A percentile compares a stretch with the other conserved stretches of the same genome.
These are phyloP conservation scores for Flueggea neowawraea DNA, from an alignment of 441 rosid species.

Conservation along the genomic window DNA sequence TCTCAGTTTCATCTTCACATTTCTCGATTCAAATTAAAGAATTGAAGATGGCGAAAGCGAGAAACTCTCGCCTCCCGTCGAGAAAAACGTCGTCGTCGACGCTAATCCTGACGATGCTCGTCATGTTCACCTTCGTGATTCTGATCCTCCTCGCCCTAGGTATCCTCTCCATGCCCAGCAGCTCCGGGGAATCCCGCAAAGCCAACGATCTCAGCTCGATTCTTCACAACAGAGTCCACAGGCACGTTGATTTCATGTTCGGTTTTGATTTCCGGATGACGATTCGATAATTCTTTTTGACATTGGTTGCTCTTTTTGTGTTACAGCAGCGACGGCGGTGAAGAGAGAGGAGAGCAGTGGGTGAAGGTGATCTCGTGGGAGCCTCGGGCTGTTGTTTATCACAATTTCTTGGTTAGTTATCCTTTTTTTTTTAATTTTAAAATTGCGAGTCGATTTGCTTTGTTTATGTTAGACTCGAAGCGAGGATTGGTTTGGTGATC, in stretches of 20 bases:
- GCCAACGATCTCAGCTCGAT: slow-evolving; percentile 74
- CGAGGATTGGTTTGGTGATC: too few species aligned
- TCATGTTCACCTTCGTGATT: slow-evolving; percentile 58
- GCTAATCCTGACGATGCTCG: slow-evolving; percentile 42
- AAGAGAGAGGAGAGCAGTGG: slow-evolving; percentile 56
- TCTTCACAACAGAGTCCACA: slow-evolving; percentile 32
- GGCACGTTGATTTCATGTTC: slow-evolving; percentile 20
- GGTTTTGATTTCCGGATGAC: not conserved
- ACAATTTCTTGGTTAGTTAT: slow-evolving; percentile 71
- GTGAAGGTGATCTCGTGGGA: slow-evolving; percentile 90
- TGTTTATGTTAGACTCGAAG: too few species aligned
- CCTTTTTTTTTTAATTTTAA: not conserved
- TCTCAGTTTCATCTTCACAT: too few species aligned
- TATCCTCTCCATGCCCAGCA: slow-evolving; percentile 64
- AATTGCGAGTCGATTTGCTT: not conserved
- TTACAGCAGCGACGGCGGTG: slow-evolving; percentile 42
- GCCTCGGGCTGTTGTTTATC: slow-evolving; percentile 79
- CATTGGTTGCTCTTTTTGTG: not conserved
- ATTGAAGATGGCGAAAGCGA: slow-evolving; percentile 53
- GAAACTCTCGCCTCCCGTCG: slow-evolving; percentile 54
- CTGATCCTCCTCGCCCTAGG: slow-evolving; percentile 72
- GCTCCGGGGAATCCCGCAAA: slow-evolving; percentile 35
- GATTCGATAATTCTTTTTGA: not conserved
- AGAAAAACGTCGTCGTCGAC: slow-evolving; percentile 63
- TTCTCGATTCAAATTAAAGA: too few species aligned